Evolutionary conservation across 306 rosid genomes (phyloP).

Genomic region (Argentina anserina): DNA sequence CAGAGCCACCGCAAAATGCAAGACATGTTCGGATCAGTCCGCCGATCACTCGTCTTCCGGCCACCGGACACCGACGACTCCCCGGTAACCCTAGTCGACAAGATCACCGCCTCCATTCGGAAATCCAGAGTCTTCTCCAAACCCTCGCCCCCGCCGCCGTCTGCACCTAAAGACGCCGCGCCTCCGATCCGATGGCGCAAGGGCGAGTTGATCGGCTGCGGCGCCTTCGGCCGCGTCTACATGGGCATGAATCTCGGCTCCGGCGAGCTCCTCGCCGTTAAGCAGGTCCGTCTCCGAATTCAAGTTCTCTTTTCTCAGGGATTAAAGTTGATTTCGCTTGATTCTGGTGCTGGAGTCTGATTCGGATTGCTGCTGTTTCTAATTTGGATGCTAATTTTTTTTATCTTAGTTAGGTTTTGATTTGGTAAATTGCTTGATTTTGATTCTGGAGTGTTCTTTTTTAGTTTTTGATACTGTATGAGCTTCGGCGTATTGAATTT

Average conservation of each 20-base stretch:
- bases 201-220: conserved; percentile 97
- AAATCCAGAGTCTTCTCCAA: conserved; percentile 83
- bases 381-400: background rate
- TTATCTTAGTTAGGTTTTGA: background rate
- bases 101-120: conserved; percentile 66
- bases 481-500: background rate
- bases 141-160: conserved; percentile 43
- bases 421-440: background rate
- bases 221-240: conserved; percentile 97
- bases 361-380: background rate
- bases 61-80: conserved; percentile 56
- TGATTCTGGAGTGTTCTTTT: background rate
- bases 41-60: conserved; percentile 94
- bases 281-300: conserved; percentile 49
- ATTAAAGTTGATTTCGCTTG: background rate
- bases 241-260: conserved; percentile 99
- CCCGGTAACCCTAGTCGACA: conserved; percentile 62
- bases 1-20: conserved; percentile 51
- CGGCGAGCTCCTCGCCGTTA: conserved; percentile 97
- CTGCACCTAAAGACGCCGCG: conserved; percentile 36
- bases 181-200: conserved; percentile 96
- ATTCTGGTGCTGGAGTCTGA: background rate
- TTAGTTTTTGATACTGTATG: background rate
- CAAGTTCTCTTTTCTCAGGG: background rate
- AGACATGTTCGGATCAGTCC: conserved; percentile 92